A percentile compares a stretch with the other conserved stretches of the same genome.
Conservation (phyloP, 2,329 filamentous ascomycete genomes). For the Arthrobotrys entomopaga region DNA sequence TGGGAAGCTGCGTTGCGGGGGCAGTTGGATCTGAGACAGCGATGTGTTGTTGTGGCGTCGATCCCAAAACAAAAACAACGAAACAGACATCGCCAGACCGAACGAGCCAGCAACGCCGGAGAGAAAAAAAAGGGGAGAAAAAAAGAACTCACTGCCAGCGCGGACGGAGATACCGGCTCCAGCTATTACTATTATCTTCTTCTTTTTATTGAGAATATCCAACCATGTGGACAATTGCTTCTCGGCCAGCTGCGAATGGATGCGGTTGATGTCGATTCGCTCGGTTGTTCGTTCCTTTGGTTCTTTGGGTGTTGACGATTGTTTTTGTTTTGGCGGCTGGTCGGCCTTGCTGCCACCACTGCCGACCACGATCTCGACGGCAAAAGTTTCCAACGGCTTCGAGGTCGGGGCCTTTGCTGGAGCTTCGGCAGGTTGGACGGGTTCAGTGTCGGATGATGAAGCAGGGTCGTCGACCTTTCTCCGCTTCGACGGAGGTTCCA, state of each 20-base stretch:
- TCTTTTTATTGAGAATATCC: constrained; percentile 81
- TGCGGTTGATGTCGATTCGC: constrained; percentile 74
- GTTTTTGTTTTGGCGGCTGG: constrained; percentile 40
- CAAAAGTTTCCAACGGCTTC: constrained; percentile 35
- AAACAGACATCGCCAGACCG: constrained; percentile 30
- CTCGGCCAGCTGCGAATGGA: constrained; percentile 66
- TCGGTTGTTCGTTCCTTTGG: constrained; percentile 72
- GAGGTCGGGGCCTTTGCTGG: constrained; percentile 5
- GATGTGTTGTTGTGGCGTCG: constrained; percentile 38
- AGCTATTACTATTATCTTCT: constrained; percentile 96
- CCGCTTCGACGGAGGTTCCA: constrained; percentile 79
- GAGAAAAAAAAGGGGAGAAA: constrained; percentile 51
- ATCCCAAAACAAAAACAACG: constrained; percentile 45
- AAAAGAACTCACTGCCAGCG: constrained; percentile 77
- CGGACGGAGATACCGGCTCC: constrained; percentile 97
- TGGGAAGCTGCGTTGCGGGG: constrained; percentile 36
- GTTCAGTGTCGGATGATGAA: constrained; percentile 26
- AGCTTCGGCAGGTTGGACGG: background rate
- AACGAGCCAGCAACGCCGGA: background rate
- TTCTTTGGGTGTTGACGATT: constrained; percentile 45
- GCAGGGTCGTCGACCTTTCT: constrained; percentile 67
- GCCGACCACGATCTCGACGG: constrained; percentile 49
- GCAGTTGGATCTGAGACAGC: constrained; percentile 25
- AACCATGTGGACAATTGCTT: constrained; percentile 76
- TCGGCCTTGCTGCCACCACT: constrained; percentile 21